Evolutionary conservation across 495 filamentous ascomycete species (phyloP), one percentile per base, ranked within the genome.

Genomic region (Glarea lozoyensis): DNA sequence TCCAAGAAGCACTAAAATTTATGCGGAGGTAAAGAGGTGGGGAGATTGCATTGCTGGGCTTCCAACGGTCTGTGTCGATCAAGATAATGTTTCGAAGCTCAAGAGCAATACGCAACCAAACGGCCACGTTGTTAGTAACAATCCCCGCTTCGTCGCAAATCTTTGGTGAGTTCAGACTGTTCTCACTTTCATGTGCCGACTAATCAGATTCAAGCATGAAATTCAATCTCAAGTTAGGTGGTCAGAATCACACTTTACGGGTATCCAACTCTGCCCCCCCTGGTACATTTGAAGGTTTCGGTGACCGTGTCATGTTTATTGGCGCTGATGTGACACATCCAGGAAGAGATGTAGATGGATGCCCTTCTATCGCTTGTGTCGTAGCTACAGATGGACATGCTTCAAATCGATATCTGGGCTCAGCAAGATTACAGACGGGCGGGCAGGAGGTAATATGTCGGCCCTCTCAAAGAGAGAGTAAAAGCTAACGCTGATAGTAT

Each of bases 151-250:
- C n/a, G n/a, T n/a, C 32, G 40, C 40, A 16, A 43, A 35, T 34
- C 12, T 43, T 19, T 43, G 40, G 40, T 43, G 18, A 24, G 37
- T 25, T 13, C 2, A 24, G 5, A 27, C 1, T 40, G 25, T 29
- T 29, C n/a, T 29, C 7, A 29, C 25, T 7, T 7, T 7, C 25
- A 29, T n/a, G n/a, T 29, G n/a, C n/a, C n/a, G n/a, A n/a, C 25
- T 29, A n/a, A 29, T n/a, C 7, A n/a, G 17, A 7, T 13, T 4
- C n/a, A 7, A 82, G 64, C 7, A 59, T 90, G 16, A 93, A 88
- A 59, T 72, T 90, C 60, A 94, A 94, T 56, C 59, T 90, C 34
- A 94, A 94, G 60, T 66, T 81, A 40, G 84, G 85, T 5, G 88
- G 88, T 0, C 56, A 67, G 12, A 92, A 90, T 45, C 86, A 94